These are phyloP conservation scores for Tetracladium maxilliforme DNA, from an alignment of 2,329 filamentous ascomycete species.

Conservation along the genomic window DNA sequence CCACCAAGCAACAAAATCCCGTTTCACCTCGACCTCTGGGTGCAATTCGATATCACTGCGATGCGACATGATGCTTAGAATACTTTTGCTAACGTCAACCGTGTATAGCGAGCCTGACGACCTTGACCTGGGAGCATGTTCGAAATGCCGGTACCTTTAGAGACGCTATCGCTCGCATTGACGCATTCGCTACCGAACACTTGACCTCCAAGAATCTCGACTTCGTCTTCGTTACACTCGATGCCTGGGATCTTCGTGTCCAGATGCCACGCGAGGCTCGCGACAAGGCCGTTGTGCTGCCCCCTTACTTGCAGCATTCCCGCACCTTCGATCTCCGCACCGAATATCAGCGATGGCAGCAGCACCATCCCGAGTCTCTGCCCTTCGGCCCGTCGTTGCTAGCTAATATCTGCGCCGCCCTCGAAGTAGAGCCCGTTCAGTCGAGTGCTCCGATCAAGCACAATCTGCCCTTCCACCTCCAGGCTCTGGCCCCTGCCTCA, in stretches of 20 bases:
- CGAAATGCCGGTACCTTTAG: slow-evolving; percentile 94
- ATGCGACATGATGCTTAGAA: slow-evolving; percentile 6
- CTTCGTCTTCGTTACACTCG: slow-evolving; percentile 95
- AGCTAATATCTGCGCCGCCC: slow-evolving; percentile 92
- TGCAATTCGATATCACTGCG: too few relatives aligned
- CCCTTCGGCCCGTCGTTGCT: slow-evolving; percentile 93
- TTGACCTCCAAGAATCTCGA: slow-evolving; percentile 82
- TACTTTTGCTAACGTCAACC: slow-evolving; percentile 7
- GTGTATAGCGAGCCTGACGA: slow-evolving; percentile 76
- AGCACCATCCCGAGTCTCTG: slow-evolving; percentile 92
- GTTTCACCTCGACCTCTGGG: too few relatives aligned
- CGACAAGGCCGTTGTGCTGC: slow-evolving; percentile 94
- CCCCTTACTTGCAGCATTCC: slow-evolving; percentile 93
- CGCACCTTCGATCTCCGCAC: slow-evolving; percentile 92
- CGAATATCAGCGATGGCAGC: slow-evolving; percentile 97
- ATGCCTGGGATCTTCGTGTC: slow-evolving; percentile 95
- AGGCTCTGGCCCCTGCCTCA: slow-evolving; percentile 88
- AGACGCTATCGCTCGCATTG: slow-evolving; percentile 90
- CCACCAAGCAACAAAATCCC: too few relatives aligned
- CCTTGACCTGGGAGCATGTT: slow-evolving; percentile 97
- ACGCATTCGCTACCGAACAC: slow-evolving; percentile 85
- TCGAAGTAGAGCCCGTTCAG: slow-evolving; percentile 95
- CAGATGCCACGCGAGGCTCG: slow-evolving; percentile 94
- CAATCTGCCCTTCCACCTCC: slow-evolving; percentile 93
- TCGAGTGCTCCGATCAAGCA: slow-evolving; percentile 97